phyloP scores from a whole-genome alignment of 495 filamentous ascomycete genomes.

The Bathelium albidoporum region DNA sequence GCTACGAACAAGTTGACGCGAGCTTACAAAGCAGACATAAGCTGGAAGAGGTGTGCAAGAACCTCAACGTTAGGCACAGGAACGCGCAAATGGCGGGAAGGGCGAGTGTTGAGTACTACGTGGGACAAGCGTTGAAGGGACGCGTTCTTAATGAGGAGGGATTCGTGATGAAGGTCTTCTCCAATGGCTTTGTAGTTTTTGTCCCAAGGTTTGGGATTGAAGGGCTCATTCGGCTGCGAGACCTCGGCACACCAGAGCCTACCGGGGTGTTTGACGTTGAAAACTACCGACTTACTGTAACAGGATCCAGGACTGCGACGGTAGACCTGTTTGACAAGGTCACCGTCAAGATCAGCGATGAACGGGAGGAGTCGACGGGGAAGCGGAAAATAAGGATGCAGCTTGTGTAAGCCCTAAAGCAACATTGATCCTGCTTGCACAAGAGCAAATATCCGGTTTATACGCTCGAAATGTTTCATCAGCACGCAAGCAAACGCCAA shows the following conservation, averaged over 20 bases:
- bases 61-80: slow-evolving; percentile 93
- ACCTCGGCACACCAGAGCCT: slow-evolving; percentile 62
- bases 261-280: slow-evolving; percentile 75
- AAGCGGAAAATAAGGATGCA: slow-evolving; percentile 79
- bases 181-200: slow-evolving; percentile 92
- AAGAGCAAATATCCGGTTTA: not conserved
- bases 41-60: slow-evolving; percentile 88
- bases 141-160: slow-evolving; percentile 75
- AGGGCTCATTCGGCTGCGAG: slow-evolving; percentile 72
- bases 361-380: slow-evolving; percentile 84
- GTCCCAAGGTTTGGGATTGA: slow-evolving; percentile 94
- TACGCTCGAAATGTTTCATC: not conserved
- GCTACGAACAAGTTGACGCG: slow-evolving; percentile 74
- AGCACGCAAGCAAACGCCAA: not conserved
- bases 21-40: slow-evolving; percentile 64
- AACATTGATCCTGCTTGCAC: not conserved
- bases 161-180: slow-evolving; percentile 93
- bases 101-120: slow-evolving; percentile 91
- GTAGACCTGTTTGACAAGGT: slow-evolving; percentile 89
- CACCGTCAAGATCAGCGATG: slow-evolving; percentile 73
- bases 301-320: slow-evolving; percentile 42
- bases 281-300: slow-evolving; percentile 60
- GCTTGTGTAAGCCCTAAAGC: slow-evolving; percentile 35
- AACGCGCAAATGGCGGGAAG: slow-evolving; percentile 93
- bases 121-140: slow-evolving; percentile 87